A percentile compares a stretch with the other conserved stretches of the same genome.
These are phyloP conservation scores for Talaromyces thailandensis DNA, from an alignment of 495 filamentous ascomycete species.

Conservation along the genomic window DNA sequence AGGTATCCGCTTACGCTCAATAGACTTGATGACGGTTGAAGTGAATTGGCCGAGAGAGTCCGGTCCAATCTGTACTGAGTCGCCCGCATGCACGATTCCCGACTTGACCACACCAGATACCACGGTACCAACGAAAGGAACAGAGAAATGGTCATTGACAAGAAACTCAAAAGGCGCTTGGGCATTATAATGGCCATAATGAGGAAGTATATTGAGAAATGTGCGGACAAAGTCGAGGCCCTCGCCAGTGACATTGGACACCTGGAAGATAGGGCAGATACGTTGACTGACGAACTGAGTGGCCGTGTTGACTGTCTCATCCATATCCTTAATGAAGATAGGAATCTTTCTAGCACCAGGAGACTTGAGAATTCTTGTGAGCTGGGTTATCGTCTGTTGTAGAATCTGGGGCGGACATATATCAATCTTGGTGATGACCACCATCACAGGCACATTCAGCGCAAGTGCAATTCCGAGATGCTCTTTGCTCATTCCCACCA, in stretches of 20 bases:
- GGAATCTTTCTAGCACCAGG: conserved; percentile 93
- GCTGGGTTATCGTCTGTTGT: conserved; percentile 85
- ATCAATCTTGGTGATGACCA: conserved; percentile 97
- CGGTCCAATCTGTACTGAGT: conserved; percentile 81
- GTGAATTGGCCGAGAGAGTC: conserved; percentile 89
- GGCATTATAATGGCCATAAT: conserved; percentile 86
- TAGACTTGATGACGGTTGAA: conserved; percentile 81
- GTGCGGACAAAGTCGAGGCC: conserved; percentile 72
- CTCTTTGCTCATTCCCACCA: conserved; percentile 97
- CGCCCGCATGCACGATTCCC: conserved; percentile 79
- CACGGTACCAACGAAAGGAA: conserved; percentile 93
- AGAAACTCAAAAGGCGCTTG: conserved; percentile 90
- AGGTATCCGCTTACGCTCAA: conserved; percentile 88
- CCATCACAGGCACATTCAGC: conserved; percentile 94
- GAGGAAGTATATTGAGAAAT: conserved; percentile 92
- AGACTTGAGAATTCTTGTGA: conserved; percentile 85
- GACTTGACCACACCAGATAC: conserved; percentile 87
- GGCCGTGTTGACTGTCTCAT: conserved; percentile 89
- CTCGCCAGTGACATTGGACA: conserved; percentile 93
- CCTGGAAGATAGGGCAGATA: conserved; percentile 96
- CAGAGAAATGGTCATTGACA: conserved; percentile 97
- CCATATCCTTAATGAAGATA: conserved; percentile 87
- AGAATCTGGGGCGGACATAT: conserved; percentile 96
- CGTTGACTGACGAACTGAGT: conserved; percentile 92
- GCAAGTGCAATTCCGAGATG: conserved; percentile 93